Conservation (phyloP, 192 early-diverging fungal genomes). For the Phycomyces blakesleeanus region DNA sequence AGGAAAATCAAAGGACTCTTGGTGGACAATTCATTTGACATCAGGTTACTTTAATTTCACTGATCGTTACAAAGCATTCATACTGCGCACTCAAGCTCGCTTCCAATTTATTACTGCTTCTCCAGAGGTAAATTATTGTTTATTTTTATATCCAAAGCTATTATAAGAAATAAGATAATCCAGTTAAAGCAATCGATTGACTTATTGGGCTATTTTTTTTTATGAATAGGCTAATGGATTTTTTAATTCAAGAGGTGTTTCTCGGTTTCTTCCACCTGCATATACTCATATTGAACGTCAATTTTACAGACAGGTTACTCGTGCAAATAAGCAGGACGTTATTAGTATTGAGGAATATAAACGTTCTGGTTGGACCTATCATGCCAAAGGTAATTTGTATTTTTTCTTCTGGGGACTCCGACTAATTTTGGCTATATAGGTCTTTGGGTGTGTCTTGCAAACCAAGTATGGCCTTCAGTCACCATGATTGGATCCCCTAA, state of each 20-base stretch:
- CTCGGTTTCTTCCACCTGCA: constrained; percentile 81
- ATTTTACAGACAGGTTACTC: constrained; percentile 56
- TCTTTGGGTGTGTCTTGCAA: constrained; percentile 66
- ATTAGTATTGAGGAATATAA: constrained; percentile 78
- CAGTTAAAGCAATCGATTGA: too few relatives aligned
- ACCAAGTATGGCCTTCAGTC: constrained; percentile 55
- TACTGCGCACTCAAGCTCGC: constrained; percentile 55
- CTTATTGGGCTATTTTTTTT: neutral
- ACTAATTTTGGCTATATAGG: constrained; percentile 39
- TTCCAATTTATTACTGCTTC: constrained; percentile 80
- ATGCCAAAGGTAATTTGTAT: constrained; percentile 77
- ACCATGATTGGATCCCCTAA: constrained; percentile 93
- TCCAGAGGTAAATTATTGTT: constrained; percentile 59
- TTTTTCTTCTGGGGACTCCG: neutral
- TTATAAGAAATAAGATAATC: neutral
- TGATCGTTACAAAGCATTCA: constrained; percentile 53
- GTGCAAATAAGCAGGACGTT: constrained; percentile 36
- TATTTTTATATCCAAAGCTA: neutral
- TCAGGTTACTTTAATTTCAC: constrained; percentile 97
- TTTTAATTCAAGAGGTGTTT: constrained; percentile 78
- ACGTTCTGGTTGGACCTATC: constrained; percentile 87
- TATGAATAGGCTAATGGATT: constrained; percentile 86
- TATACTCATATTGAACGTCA: constrained; percentile 83
- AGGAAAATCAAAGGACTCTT: constrained; percentile 15
- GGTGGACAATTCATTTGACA: constrained; percentile 66